Base-by-base conservation (phyloP, 495 filamentous ascomycete genomes). In the Chaetomidium leptoderma region DNA sequence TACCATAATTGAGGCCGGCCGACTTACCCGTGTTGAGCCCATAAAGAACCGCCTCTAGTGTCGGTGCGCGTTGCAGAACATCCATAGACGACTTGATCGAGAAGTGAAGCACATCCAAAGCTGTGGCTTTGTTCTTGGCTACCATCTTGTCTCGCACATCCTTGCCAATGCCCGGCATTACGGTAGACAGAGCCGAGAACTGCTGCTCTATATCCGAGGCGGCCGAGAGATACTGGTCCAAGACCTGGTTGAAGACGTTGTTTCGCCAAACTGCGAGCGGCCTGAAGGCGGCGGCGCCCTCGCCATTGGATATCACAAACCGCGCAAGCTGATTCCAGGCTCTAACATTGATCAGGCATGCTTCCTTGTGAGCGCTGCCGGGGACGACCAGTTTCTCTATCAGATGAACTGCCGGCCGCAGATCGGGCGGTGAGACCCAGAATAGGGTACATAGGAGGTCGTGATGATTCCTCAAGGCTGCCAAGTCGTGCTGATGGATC, bases 401-500 rank as follows among this genome's bases (percentile, higher is more conserved):
- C 14, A 86, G 76, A 53, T 85, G 79, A 6, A 91, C 60, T 29
- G 83, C 80, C 26, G 90, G 91, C 26, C 92, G 79, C 48, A 82
- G 81, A 19, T 78, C 77, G 19, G 84, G 73, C 30, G 92, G 91
- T 17, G 91, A 86, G 11, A 81, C 86, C 85, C 86, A 96, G 72
- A 90, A 96, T 32, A 98, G 78, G 3, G 88, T 92, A 60, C 87
- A 90, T 2, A 98, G 81, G 44, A 98, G 80, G 67, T 97, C 91
- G 65, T 96, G 91, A 61, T 98, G 92, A 65, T 97, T 98, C 57
- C 91, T 81, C 35, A 97, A 74, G 0, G 91, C 87, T 23, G 90
- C 85, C n/a, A 97, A 76, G 57, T 96, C 88, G 51, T 83, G 82
- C 61, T 87, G 82, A 35, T 77, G 81, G 19, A 97, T 74, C 0